phyloP scores from a whole-genome alignment of 192 early-diverging fungal genomes.

The Spizellomyces sp. region DNA sequence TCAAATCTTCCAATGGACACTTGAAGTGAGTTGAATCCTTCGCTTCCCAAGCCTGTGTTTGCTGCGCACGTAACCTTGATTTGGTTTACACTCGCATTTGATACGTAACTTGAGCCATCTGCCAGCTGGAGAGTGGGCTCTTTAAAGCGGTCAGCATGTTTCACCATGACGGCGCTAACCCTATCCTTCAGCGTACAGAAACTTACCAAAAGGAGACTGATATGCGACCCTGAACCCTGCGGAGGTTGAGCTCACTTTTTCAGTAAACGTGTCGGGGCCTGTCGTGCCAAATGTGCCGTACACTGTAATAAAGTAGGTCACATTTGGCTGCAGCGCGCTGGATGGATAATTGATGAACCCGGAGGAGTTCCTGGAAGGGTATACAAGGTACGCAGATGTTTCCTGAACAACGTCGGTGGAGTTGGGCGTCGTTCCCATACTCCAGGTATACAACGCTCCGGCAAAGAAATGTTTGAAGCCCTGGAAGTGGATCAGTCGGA shows the following conservation, averaged over 20 bases:
- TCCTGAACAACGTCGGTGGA: slow-evolving; percentile 8
- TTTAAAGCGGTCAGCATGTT: too few species aligned
- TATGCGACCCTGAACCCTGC: not conserved
- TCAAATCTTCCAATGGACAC: too few species aligned
- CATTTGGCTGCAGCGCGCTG: not conserved
- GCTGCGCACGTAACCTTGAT: not conserved
- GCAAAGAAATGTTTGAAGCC: not conserved
- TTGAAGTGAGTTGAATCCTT: not conserved
- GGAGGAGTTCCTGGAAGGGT: not conserved
- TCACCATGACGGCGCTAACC: too few species aligned
- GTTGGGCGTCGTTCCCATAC: slow-evolving; percentile 12
- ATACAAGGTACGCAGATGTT: not conserved
- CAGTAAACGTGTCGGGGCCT: not conserved
- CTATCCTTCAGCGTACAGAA: too few species aligned
- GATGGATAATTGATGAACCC: not conserved
- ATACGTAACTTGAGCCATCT: too few species aligned
- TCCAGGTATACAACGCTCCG: slow-evolving; percentile 8
- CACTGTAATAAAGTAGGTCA: slow-evolving; percentile 2
- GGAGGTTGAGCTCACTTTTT: not conserved
- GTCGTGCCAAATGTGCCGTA: slow-evolving; percentile 1
- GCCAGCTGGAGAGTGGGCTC: too few species aligned
- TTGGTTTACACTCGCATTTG: too few species aligned
- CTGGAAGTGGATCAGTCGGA: too few species aligned
- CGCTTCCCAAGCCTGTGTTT: not conserved
- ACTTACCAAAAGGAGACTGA: not conserved